Base-by-base conservation (phyloP, 805 yeast genomes). In the Ascoidea rubescens region DNA sequence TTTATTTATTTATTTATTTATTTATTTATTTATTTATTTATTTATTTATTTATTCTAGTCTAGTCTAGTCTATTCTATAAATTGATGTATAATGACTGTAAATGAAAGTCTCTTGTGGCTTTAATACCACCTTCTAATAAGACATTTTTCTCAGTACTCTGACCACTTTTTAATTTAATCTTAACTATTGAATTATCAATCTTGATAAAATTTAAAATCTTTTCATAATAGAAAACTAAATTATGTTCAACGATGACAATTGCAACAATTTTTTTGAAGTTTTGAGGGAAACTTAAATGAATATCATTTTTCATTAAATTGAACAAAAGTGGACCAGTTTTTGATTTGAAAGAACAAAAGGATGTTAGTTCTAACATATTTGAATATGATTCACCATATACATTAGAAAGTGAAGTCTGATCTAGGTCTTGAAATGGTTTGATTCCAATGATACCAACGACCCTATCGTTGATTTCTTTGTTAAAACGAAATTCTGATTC, bases 181-280 rank as follows among this genome's bases (percentile, higher is more conserved):
- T 51, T 59, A 53, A 54, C 68, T 4, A 61, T 56, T 12, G 61
- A 59, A 1, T 53, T 61, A 5, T 59, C 54, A 0, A 65, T 57
- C 33, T 57, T 59, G 1, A 10, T 49, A 53, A 73, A 80, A 0
- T 72, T 71, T 52, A 75, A 69, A 30, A 64, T 64, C 1, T 59
- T 53, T 4, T 61, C 59, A 56, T 80, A 80, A 60, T 71, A 78
- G 2, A 61, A 66, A 1, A 67, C 73, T 48, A 80, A 61, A 5
- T 69, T 58, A 62, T 80, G 86, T 52, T 77, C 78, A 12, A 65
- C 66, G 30, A 80, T 72, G 28, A 72, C 78, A 33, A 67, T 67
- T 0, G 75, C 75, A 53, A 65, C 56, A 17, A 72, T 50, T 10
- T 55, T 61, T 0, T 54, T 45, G 8, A 59, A 59, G 1, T 56